phyloP scores from a whole-genome alignment of 805 yeast species.

The Myxozyma vanderwaltii region DNA sequence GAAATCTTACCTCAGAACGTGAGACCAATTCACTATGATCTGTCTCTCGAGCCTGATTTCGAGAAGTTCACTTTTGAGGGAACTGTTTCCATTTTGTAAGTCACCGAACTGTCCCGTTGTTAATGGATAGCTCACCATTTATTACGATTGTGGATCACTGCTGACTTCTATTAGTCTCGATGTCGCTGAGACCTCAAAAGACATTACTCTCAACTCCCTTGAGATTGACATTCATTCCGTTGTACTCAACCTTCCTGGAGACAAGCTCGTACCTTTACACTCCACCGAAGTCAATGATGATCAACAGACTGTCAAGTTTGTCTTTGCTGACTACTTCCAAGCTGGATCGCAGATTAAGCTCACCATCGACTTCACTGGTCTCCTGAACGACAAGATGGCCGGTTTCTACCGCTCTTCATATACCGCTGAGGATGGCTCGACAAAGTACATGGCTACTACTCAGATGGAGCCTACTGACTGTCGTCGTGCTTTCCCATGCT shows the following conservation, averaged over 20 bases:
- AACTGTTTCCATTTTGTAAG: conserved; percentile 48
- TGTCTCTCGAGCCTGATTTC: conserved; percentile 65
- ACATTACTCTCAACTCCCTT: conserved; percentile 58
- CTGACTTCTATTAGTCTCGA: conserved; percentile 40
- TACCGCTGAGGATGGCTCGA: conserved; percentile 55
- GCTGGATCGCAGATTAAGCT: conserved; percentile 51
- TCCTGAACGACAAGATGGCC: conserved; percentile 55
- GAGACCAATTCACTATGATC: conserved; percentile 71
- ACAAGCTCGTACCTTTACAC: conserved; percentile 36
- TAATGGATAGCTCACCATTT: too few relatives aligned
- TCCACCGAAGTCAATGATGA: conserved; percentile 48
- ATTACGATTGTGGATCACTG: too few relatives aligned
- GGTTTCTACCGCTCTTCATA: conserved; percentile 67
- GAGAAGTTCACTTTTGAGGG: conserved; percentile 53
- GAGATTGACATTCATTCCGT: conserved; percentile 64
- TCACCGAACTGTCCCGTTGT: too few relatives aligned
- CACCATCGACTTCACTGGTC: conserved; percentile 56
- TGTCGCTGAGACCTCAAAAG: conserved; percentile 48
- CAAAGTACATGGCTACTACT: conserved; percentile 62
- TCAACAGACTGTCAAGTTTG: conserved; percentile 64
- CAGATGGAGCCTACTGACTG: conserved; percentile 80
- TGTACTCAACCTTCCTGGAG: conserved; percentile 40
- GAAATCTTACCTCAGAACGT: conserved; percentile 63
- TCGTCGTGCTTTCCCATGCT: conserved; percentile 75
- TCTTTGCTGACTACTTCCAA: conserved; percentile 49